phyloP scores from a whole-genome alignment of 192 early-diverging fungal genomes.

The Entomortierella lignicola region DNA sequence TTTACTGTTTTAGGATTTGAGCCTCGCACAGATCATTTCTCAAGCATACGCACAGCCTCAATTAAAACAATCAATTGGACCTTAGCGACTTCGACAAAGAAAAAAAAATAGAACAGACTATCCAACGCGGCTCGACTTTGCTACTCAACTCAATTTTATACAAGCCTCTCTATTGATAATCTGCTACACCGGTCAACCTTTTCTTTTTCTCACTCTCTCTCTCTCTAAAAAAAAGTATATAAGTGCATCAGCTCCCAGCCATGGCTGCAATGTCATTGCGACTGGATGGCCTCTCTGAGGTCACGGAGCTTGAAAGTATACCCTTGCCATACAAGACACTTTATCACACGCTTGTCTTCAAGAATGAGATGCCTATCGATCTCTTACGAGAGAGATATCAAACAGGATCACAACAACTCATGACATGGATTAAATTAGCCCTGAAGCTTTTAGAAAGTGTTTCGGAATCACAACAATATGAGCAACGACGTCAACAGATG shows the following conservation, averaged over 20 bases:
- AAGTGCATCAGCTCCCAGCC: conserved; percentile 7
- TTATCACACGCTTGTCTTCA: conserved; percentile 48
- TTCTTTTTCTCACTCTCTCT: too few relatives aligned
- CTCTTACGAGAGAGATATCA: conserved; percentile 28
- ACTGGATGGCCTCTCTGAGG: conserved; percentile 48
- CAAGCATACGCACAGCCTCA: background rate
- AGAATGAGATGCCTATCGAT: conserved; percentile 51
- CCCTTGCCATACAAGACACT: conserved; percentile 49
- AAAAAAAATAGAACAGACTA: background rate
- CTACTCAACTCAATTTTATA: background rate
- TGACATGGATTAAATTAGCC: conserved; percentile 48
- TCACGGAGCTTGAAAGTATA: conserved; percentile 46
- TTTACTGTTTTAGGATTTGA: conserved; percentile 19
- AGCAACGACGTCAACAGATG: conserved; percentile 13
- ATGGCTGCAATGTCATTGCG: conserved; percentile 29
- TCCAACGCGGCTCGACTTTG: background rate
- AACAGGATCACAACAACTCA: conserved; percentile 32
- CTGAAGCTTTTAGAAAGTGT: conserved; percentile 21
- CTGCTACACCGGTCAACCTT: conserved; percentile 9
- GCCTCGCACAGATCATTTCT: background rate
- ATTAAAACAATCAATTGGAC: background rate
- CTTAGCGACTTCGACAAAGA: background rate
- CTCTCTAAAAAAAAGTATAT: conserved; percentile 3
- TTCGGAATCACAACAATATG: conserved; percentile 18
- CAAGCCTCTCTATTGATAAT: background rate